Evolutionary conservation across 139 green algal genomes (phyloP), one percentile per base, ranked within the genome.

Genomic region (Yamagishiella unicocca): DNA sequence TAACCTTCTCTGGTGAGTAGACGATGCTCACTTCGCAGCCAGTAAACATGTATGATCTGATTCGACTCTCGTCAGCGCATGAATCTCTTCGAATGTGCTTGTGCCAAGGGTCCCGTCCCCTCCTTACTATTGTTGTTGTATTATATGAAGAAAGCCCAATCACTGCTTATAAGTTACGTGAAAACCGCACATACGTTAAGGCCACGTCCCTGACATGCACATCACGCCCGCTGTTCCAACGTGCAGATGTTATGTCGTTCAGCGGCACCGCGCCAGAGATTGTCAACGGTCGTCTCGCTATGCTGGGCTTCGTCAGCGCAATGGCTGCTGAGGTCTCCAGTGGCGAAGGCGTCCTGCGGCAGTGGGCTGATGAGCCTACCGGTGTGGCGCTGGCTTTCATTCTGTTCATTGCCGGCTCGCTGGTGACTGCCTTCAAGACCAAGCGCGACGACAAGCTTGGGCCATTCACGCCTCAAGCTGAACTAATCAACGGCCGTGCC

Each of bases 401-500:
- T 7, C 70, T 93, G 12, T 89, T 96, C 67, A 83, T 84, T 10
- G 83, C 80, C 2, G 93, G 90, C 21, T 91, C 85, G 35, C 53
- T 95, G 25, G 83, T 95, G 17, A 92, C 92, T 4, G 85, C 94
- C 58, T 62, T 93, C 50, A 87, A 83, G 31, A 83, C 77, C 54
- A 76, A 45, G 40, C 27, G 33, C 29, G 35, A 67, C 35, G 45
- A 61, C 6, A 87, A 73, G 54, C 45, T 78, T 31, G 87, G 90
- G 29, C 70, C 88, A 66, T 91, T 98, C 88, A 94, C 89, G 0
- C 92, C 96, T 12, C 76, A 83, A 1, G 94, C 95, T 9, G 96
- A 98, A 85, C 90, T 96, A 6, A 91, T 85, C 5, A 97, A 98
- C 87, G 94, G 93, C 8, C 89, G 96, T 5, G 93, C 92, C 21